Conservation (phyloP, 352 stramenopile species). For the Phytopythium chamaehyphon region DNA sequence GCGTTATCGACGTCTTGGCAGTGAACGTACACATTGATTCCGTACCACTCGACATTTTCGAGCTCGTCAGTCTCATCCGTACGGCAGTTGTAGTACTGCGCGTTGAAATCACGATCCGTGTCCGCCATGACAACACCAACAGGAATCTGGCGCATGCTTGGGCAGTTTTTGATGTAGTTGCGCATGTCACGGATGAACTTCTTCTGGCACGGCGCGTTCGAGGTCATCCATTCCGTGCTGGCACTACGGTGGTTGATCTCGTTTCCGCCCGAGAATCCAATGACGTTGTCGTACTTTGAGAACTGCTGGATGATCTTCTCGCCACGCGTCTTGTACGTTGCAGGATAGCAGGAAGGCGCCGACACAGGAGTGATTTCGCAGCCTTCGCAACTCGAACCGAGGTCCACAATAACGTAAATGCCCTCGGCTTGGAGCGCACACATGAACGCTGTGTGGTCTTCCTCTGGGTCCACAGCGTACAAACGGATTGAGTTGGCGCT, state of each 20-base stretch:
- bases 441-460: constrained; percentile 84
- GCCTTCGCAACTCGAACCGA: constrained; percentile 52
- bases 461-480: constrained; percentile 69
- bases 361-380: constrained; percentile 61
- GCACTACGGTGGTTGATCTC: constrained; percentile 73
- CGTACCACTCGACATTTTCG: constrained; percentile 83
- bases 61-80: constrained; percentile 50
- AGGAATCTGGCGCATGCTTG: constrained; percentile 57
- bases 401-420: constrained; percentile 76
- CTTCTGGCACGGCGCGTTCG: constrained; percentile 84
- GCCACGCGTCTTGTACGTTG: constrained; percentile 64
- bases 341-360: constrained; percentile 53
- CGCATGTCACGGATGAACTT: constrained; percentile 89
- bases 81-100: constrained; percentile 83
- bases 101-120: constrained; percentile 50
- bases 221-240: constrained; percentile 27
- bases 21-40: constrained; percentile 80
- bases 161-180: constrained; percentile 55
- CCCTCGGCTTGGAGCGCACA: constrained; percentile 65
- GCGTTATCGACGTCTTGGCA: constrained; percentile 54
- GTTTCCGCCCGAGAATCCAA: constrained; percentile 77
- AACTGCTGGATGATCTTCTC: constrained; percentile 82
- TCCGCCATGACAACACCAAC: constrained; percentile 75
- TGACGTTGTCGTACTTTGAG: constrained; percentile 77
- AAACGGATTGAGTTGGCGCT: constrained; percentile 76